Evolutionary conservation across 2,329 filamentous ascomycete genomes (phyloP), one percentile per base, ranked within the genome.

Genomic region (Venturiaceae sp.): DNA sequence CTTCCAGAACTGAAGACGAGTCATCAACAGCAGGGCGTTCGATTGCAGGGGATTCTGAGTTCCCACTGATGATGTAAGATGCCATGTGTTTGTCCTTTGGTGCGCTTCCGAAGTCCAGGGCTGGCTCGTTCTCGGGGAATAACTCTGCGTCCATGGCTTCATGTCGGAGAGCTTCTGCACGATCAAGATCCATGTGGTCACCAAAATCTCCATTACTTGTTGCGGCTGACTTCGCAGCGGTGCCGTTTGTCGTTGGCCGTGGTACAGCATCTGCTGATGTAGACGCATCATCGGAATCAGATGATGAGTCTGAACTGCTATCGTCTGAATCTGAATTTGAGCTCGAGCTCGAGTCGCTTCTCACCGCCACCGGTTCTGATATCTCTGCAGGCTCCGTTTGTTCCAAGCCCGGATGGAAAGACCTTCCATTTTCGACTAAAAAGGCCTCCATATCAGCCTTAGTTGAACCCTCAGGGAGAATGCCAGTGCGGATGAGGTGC

Each of bases 401-500:
- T 36, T 54, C 21, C 16, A 54, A 21, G 30, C 32, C 30, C 14
- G 36, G 32, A 14, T 30, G 52, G 32, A 54, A 39, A 6, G 52
- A 36, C 19, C 19, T 26, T 54, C 8, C 36, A 21, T 36, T 36
- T 30, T 54, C 23, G 32, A n/a, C 21, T 5, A 36, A 6, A 13
- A 54, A 39, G 1, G 7, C 34, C 30, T 62, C 55, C 47, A 85
- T 68, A 58, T 82, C 78, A 11, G 69, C 66, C 44, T 81, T 73
- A 54, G 76, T 78, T 5, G 83, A 82, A 58, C 76, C 68, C 28
- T 70, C 62, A 21, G 76, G 76, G 8, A 87, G 68, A 13, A 78
- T 66, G 1, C 80, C 82, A n/a, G 76, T 68, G 19, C 74, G 67
- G 63, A 85, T 83, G 7, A 86, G 71, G 58, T 75, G 73, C 3